Evolutionary conservation across 768 basidiomycete genomes (phyloP), one percentile per base, ranked within the genome.

Genomic region (Kwoniella sp.): DNA sequence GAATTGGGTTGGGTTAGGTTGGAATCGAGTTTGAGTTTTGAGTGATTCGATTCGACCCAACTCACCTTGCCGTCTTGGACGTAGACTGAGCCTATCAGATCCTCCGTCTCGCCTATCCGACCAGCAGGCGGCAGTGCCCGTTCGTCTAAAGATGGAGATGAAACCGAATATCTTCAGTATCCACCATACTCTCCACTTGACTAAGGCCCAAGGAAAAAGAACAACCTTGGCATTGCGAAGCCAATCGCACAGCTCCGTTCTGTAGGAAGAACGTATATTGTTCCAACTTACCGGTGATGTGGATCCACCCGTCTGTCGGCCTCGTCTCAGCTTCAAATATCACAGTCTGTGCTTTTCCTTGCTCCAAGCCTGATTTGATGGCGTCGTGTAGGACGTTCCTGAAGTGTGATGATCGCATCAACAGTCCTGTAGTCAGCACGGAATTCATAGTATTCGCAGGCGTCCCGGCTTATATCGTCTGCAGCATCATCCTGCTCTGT

Each of bases 91-190:
- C 72, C 78, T 22, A 81, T 76, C n/a, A 79, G 65, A 63, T 81
- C 79, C 62, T 81, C 78, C 11, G 76, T 73, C 61, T 81, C 79
- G 17, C 75, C 76, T 51, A 81, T 81, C 34, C 79, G 63, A 13
- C 78, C 78, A 25, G 76, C 76, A 0, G 79, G 79, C 7, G 79
- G 78, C 0, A 76, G 29, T 2, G 74, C 76, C 58, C 79, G 48
- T 52, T 76, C 75, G 57, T 80, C 79, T 80, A 47, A 8, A n/a
- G n/a, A n/a, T n/a, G n/a, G n/a, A n/a, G 9, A 8, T 7, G 30
- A 25, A n/a, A n/a, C n/a, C n/a, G n/a, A n/a, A n/a, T n/a, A n/a
- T 45, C n/a, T 11, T 45, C 38, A 45, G 38, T n/a, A 45, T 45
- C 38, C 9, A 9, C 9, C n/a, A 9, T 45, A 45, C n/a, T n/a